phyloP scores from a whole-genome alignment of 108 stramenopile genomes.

The Fragilaria crotonensis region DNA sequence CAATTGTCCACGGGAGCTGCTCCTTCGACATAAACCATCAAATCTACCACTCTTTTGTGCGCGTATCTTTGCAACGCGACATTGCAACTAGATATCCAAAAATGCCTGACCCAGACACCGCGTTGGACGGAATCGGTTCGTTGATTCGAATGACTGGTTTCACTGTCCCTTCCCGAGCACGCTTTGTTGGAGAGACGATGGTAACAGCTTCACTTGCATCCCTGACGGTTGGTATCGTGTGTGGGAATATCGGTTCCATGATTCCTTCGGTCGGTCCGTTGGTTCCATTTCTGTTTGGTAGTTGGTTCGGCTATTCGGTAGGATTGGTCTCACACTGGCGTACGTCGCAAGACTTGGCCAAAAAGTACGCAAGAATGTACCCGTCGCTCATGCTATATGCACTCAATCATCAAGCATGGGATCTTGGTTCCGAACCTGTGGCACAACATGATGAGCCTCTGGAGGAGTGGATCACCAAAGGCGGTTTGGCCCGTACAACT shows the following conservation, averaged over 20 bases:
- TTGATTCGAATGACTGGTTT: conserved; percentile 21
- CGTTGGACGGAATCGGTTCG: conserved; percentile 22
- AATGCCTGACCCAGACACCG: neutral
- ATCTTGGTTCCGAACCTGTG: neutral
- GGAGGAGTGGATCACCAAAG: conserved; percentile 29
- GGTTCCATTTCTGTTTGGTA: conserved; percentile 31
- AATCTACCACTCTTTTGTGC: no score
- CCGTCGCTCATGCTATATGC: conserved; percentile 28
- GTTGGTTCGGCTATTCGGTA: conserved; percentile 28
- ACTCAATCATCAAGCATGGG: conserved; percentile 4
- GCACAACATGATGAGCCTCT: neutral
- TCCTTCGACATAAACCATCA: no score
- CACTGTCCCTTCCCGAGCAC: conserved; percentile 25
- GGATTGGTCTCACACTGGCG: conserved; percentile 21
- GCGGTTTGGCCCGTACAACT: conserved; percentile 18
- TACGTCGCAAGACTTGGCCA: neutral
- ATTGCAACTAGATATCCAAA: no score
- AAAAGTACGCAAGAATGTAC: conserved; percentile 18
- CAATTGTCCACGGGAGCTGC: no score
- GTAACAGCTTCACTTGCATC: conserved; percentile 5
- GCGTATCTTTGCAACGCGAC: no score
- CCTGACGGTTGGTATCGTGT: conserved; percentile 23
- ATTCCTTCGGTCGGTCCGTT: conserved; percentile 22
- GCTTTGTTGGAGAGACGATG: conserved; percentile 27
- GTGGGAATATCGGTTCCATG: conserved; percentile 20